These are phyloP conservation scores for Alternaria brassicicola DNA, from an alignment of 2,329 filamentous ascomycete genomes.

Conservation along the genomic window DNA sequence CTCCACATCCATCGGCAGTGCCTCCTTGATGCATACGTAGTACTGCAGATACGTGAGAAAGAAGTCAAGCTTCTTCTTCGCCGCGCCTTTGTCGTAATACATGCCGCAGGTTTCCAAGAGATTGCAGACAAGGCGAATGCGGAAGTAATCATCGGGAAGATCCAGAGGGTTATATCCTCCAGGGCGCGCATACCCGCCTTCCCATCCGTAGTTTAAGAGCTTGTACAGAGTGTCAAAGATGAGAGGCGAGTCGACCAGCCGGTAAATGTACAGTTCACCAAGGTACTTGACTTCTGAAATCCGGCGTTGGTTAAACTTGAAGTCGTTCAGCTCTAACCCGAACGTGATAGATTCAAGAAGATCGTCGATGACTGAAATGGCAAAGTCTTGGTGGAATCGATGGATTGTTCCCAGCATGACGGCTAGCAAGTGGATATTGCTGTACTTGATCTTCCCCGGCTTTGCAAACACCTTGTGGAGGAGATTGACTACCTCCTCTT, in stretches of 20 bases:
- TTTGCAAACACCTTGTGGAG: conserved; percentile 93
- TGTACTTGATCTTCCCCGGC: conserved; percentile 96
- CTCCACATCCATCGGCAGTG: conserved; percentile 94
- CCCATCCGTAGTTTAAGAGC: conserved; percentile 90
- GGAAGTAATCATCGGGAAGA: conserved; percentile 92
- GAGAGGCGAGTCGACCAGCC: conserved; percentile 92
- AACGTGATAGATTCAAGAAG: conserved; percentile 85
- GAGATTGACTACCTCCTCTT: conserved; percentile 79
- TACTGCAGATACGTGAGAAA: conserved; percentile 98
- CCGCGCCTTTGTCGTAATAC: conserved; percentile 91
- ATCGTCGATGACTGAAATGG: conserved; percentile 89
- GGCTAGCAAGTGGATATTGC: conserved; percentile 91
- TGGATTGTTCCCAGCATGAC: conserved; percentile 88
- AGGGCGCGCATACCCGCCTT: conserved; percentile 77
- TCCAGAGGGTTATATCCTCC: conserved; percentile 80
- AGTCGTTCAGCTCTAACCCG: conserved; percentile 93
- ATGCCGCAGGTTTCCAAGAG: conserved; percentile 94
- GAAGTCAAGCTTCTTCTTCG: conserved; percentile 97
- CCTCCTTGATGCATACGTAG: conserved; percentile 89
- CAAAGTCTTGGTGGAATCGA: conserved; percentile 89
- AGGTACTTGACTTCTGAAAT: conserved; percentile 96
- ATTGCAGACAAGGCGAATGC: conserved; percentile 86
- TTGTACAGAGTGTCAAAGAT: conserved; percentile 96
- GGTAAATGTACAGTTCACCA: conserved; percentile 95
- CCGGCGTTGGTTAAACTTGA: conserved; percentile 93